Conservation (phyloP, 352 stramenopile species). For the Phytophthora pistaciae region DNA sequence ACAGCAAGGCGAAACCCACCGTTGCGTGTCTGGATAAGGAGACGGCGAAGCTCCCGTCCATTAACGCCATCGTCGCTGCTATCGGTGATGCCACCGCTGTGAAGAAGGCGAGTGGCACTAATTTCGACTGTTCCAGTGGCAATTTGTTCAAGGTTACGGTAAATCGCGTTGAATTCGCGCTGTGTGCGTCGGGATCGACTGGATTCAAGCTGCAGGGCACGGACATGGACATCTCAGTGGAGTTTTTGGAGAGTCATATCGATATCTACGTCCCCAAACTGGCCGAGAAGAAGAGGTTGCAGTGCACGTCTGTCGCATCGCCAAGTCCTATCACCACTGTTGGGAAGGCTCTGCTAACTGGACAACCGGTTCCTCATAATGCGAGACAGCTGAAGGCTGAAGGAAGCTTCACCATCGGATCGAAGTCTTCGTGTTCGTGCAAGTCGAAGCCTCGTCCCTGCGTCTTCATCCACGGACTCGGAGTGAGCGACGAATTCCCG, state of each 20-base stretch:
- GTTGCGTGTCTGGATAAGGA: slow-evolving; percentile 24
- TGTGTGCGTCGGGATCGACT: slow-evolving; percentile 11
- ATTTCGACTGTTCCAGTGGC: slow-evolving; percentile 1
- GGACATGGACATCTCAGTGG: slow-evolving; percentile 25
- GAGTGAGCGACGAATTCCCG: slow-evolving; percentile 10
- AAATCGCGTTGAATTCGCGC: slow-evolving; percentile 9
- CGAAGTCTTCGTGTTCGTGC: slow-evolving; percentile 10
- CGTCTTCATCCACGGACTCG: slow-evolving; percentile 26
- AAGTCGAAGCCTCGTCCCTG: slow-evolving; percentile 19
- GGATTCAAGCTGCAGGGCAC: slow-evolving; percentile 17
- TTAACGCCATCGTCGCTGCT: slow-evolving; percentile 20
- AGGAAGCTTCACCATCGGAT: slow-evolving; percentile 13
- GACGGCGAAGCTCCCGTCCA: slow-evolving; percentile 10
- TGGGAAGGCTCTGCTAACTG: slow-evolving; percentile 4
- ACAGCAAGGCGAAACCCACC: not conserved
- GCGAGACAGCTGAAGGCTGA: slow-evolving; percentile 8
- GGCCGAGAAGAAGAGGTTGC: not conserved
- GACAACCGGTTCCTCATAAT: not conserved
- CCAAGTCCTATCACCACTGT: not conserved
- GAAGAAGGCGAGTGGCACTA: not conserved
- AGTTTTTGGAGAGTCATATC: slow-evolving; percentile 19
- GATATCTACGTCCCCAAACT: slow-evolving; percentile 15
- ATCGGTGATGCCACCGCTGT: slow-evolving; percentile 4
- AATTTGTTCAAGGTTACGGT: slow-evolving; percentile 18
- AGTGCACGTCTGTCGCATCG: not conserved